A percentile compares a stretch with the other conserved stretches of the same genome.
These are phyloP conservation scores for Phlebopus sp. DNA, from an alignment of 1,284 basidiomycete species.

Conservation along the genomic window DNA sequence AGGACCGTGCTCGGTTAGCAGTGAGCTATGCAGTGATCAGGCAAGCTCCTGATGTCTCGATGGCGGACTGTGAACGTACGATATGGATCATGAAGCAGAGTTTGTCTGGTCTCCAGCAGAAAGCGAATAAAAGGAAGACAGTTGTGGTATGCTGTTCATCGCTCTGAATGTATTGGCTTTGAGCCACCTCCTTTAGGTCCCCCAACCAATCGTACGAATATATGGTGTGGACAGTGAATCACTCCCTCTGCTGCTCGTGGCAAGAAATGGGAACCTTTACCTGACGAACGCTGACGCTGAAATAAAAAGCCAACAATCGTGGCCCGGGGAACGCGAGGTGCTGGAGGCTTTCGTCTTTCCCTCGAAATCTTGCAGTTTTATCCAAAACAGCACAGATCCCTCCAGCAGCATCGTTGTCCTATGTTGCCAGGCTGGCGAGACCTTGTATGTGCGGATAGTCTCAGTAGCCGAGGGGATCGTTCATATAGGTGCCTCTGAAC, in stretches of 20 bases:
- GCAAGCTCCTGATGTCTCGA: conserved; percentile 43
- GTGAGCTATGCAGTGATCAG: conserved; percentile 56
- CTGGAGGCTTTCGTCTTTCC: conserved; percentile 47
- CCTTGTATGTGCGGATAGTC: conserved; percentile 21
- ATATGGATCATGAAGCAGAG: conserved; percentile 65
- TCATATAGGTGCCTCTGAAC: conserved; percentile 19
- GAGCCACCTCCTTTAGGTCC: conserved; percentile 36
- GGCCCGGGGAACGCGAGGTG: conserved; percentile 30
- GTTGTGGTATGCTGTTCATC: conserved; percentile 40
- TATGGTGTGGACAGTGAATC: conserved; percentile 44
- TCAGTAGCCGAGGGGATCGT: conserved; percentile 20
- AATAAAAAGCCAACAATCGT: conserved; percentile 34
- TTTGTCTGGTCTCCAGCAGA: conserved; percentile 38
- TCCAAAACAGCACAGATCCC: conserved; percentile 25
- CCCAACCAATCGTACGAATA: conserved; percentile 43
- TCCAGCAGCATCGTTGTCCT: conserved; percentile 11
- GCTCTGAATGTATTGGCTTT: conserved; percentile 11
- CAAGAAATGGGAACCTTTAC: conserved; percentile 44
- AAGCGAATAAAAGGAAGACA: conserved; percentile 40
- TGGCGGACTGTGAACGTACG: conserved; percentile 43
- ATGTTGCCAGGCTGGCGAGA: conserved; percentile 17
- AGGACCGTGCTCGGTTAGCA: conserved; percentile 37
- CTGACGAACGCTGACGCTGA: conserved; percentile 44
- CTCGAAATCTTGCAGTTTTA: conserved; percentile 42
- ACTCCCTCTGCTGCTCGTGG: conserved; percentile 44